A percentile compares a stretch with the other conserved stretches of the same genome.
phyloP scores from a whole-genome alignment of 371 early-diverging fungal species.

The Rhizopus delemar region DNA sequence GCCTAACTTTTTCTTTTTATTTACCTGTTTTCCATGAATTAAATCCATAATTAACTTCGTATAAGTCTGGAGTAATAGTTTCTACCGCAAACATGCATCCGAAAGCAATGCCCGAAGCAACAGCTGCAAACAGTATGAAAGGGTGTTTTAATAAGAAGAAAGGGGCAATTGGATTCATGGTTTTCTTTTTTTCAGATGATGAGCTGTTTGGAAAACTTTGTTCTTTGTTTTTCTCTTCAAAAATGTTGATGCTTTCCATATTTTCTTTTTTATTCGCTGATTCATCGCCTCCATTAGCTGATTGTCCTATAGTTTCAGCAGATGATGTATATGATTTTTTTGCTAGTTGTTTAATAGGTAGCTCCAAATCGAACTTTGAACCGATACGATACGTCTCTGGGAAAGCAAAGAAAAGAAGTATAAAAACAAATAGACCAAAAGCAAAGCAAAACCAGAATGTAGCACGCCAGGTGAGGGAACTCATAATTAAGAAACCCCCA shows the following conservation, averaged over 20 bases:
- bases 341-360: constrained; percentile 10
- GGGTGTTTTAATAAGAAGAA: constrained; percentile 49
- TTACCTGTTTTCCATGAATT: constrained; percentile 45
- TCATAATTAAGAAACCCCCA: constrained; percentile 38
- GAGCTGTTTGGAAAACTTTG: not conserved
- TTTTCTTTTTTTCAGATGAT: constrained; percentile 4
- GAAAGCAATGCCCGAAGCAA: constrained; percentile 54
- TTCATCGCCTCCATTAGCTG: not conserved
- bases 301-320: constrained; percentile 7
- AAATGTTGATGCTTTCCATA: not conserved
- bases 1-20: not conserved
- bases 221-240: not conserved
- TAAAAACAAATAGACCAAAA: constrained; percentile 24
- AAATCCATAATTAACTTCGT: constrained; percentile 36
- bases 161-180: constrained; percentile 34
- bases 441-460: constrained; percentile 40
- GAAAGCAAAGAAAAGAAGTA: constrained; percentile 46
- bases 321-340: not conserved
- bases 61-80: constrained; percentile 41
- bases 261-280: not conserved
- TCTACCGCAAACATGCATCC: constrained; percentile 53
- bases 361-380: constrained; percentile 15
- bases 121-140: constrained; percentile 44
- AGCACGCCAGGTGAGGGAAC: constrained; percentile 27
- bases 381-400: constrained; percentile 63